Percentiles rank a stretch among this genome's conserved stretches.
These are phyloP conservation scores for Blastocystis hominis DNA, from an alignment of 352 stramenopile genomes.

Conservation along the genomic window DNA sequence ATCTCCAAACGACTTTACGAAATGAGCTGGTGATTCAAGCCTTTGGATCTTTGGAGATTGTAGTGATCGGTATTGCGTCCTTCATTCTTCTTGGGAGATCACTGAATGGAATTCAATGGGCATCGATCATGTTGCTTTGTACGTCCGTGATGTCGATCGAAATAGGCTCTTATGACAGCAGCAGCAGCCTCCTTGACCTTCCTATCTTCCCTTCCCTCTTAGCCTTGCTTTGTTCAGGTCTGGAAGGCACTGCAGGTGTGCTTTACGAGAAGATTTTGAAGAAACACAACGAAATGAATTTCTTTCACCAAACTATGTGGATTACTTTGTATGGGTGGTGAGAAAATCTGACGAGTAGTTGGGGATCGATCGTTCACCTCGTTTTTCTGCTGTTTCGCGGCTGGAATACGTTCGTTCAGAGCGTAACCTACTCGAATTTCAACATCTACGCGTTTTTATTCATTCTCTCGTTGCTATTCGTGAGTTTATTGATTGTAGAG, in stretches of 20 bases:
- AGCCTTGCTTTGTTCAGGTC: background rate
- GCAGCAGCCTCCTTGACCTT: background rate
- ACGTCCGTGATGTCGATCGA: constrained; percentile 8
- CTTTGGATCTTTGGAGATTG: background rate
- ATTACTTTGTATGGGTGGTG: background rate
- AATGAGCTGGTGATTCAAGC: constrained; percentile 42
- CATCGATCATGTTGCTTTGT: constrained; percentile 17
- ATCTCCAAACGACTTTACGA: background rate
- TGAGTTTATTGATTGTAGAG: background rate
- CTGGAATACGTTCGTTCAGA: background rate
- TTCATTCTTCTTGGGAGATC: background rate
- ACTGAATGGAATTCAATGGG: background rate
- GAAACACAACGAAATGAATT: background rate
- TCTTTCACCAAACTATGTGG: constrained; percentile 17
- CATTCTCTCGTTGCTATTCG: background rate
- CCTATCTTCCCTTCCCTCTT: constrained; percentile 5
- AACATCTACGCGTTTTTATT: constrained; percentile 21
- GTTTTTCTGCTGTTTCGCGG: background rate
- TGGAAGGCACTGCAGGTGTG: background rate
- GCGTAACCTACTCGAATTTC: constrained; percentile 17
- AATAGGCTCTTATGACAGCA: background rate
- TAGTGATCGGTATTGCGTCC: background rate
- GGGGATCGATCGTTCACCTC: background rate
- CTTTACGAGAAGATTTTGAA: constrained; percentile 8
- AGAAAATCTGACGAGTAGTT: background rate